A percentile compares a stretch with the other conserved stretches of the same genome.
Evolutionary conservation across 75 land plant species (phyloP).

Genomic region (Cryptomeria japonica): DNA sequence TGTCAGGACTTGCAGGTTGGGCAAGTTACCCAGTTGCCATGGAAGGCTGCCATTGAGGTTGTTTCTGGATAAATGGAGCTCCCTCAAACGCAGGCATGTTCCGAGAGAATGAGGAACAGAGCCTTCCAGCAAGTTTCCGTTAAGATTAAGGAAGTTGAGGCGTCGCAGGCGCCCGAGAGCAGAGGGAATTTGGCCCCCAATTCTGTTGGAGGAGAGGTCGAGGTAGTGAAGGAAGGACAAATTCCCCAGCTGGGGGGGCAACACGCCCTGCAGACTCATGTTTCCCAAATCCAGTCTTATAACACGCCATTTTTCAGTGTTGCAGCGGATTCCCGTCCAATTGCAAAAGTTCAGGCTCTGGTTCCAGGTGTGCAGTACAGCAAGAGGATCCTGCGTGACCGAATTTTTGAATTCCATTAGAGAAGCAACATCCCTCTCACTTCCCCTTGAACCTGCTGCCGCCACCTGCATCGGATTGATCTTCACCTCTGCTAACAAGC

Average conservation of each 20-base stretch:
- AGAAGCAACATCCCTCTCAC: too few species aligned
- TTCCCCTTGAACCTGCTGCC: too few species aligned
- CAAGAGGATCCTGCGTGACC: background rate
- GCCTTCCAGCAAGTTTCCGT: conserved; percentile 52
- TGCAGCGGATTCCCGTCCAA: conserved; percentile 29
- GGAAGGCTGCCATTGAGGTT: conserved; percentile 48
- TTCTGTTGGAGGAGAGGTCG: too few species aligned
- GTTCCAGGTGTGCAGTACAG: background rate
- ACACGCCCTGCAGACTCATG: too few species aligned
- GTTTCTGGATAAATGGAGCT: conserved; percentile 6
- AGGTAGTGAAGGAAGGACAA: too few species aligned
- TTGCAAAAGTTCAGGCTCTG: background rate
- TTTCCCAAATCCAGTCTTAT: too few species aligned
- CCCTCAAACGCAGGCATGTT: background rate
- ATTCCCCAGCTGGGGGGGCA: too few species aligned
- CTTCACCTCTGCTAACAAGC: too few species aligned
- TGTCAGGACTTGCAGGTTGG: conserved; percentile 23
- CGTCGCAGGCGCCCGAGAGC: too few species aligned
- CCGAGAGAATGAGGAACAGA: conserved; percentile 55
- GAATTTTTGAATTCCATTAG: background rate
- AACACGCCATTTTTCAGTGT: too few species aligned
- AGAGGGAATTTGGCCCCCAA: too few species aligned
- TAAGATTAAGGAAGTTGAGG: conserved; percentile 2
- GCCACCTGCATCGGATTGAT: too few species aligned
- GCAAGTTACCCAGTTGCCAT: conserved; percentile 24